Percentiles rank a stretch among this genome's conserved stretches.
These are phyloP conservation scores for Discostella stelligeroides DNA, from an alignment of 108 stramenopile species.

Conservation along the genomic window DNA sequence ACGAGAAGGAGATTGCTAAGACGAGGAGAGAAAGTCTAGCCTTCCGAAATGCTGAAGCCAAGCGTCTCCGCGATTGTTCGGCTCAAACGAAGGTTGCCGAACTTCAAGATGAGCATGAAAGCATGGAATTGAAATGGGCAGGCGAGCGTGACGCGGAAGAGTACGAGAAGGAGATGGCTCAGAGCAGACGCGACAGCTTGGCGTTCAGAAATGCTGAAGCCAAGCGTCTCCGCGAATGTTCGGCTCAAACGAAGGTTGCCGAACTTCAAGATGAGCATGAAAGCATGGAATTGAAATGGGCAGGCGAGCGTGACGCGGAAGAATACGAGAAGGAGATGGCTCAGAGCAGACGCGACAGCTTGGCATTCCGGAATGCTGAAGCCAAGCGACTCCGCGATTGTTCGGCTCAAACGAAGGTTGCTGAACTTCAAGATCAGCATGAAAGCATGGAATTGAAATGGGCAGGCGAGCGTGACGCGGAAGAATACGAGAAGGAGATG, in stretches of 20 bases:
- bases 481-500: constrained; percentile 44
- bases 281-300: constrained; percentile 67
- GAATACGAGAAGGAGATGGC: constrained; percentile 37
- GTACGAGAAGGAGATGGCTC: constrained; percentile 31
- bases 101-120: constrained; percentile 52
- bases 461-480: constrained; percentile 77
- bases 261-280: constrained; percentile 49
- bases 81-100: constrained; percentile 54
- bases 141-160: constrained; percentile 77
- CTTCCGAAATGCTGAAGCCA: constrained; percentile 63
- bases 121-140: constrained; percentile 66
- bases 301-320: constrained; percentile 76
- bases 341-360: constrained; percentile 57
- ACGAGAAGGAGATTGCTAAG: constrained; percentile 55
- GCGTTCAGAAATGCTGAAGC: constrained; percentile 69
- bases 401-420: constrained; percentile 56
- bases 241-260: constrained; percentile 56
- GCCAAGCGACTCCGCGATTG: constrained; percentile 46
- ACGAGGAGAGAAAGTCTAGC: constrained; percentile 71
- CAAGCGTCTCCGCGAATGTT: constrained; percentile 46
- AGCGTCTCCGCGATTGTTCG: constrained; percentile 51
- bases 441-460: constrained; percentile 66
- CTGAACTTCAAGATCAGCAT: constrained; percentile 50
- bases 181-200: constrained; percentile 60
- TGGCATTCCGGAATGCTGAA: constrained; percentile 71